These are phyloP conservation scores for Saksenaea oblongispora DNA, from an alignment of 371 early-diverging fungal species.

Conservation along the genomic window DNA sequence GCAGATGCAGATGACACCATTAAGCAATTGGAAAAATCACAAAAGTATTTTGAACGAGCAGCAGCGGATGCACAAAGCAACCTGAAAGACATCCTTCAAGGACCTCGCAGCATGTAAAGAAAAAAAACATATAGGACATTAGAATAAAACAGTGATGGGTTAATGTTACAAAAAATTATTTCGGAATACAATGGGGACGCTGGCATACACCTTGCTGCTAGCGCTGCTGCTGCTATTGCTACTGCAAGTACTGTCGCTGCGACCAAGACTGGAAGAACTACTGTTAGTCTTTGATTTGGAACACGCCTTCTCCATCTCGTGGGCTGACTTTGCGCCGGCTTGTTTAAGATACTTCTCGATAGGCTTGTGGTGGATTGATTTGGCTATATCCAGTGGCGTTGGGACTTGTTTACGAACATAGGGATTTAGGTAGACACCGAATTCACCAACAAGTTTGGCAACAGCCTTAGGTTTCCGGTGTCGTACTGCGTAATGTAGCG, in stretches of 20 bases:
- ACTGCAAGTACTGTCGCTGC: conserved; percentile 5
- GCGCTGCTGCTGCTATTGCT: conserved; percentile 8
- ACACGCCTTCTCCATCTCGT: conserved; percentile 40
- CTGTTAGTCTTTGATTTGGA: neutral
- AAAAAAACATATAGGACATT: conserved; percentile 57
- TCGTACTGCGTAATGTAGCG: conserved; percentile 46
- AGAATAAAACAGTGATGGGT: conserved; percentile 71
- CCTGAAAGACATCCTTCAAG: conserved; percentile 64
- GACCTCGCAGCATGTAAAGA: conserved; percentile 45
- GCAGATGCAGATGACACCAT: conserved; percentile 52
- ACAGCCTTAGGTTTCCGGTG: conserved; percentile 29
- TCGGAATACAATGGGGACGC: neutral
- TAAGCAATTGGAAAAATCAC: conserved; percentile 70
- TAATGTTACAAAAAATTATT: conserved; percentile 25
- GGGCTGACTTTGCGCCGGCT: conserved; percentile 39
- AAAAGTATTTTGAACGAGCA: conserved; percentile 73
- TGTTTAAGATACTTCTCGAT: conserved; percentile 30
- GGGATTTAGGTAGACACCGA: conserved; percentile 40
- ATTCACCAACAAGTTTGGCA: conserved; percentile 27
- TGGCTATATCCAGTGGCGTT: conserved; percentile 45
- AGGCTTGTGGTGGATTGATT: conserved; percentile 25
- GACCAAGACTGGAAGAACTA: neutral
- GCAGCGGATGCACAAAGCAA: conserved; percentile 70
- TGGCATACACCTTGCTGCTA: neutral
- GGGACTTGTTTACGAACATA: conserved; percentile 34